Conservation (phyloP, 192 early-diverging fungal genomes). For the Backusella macrospora region DNA sequence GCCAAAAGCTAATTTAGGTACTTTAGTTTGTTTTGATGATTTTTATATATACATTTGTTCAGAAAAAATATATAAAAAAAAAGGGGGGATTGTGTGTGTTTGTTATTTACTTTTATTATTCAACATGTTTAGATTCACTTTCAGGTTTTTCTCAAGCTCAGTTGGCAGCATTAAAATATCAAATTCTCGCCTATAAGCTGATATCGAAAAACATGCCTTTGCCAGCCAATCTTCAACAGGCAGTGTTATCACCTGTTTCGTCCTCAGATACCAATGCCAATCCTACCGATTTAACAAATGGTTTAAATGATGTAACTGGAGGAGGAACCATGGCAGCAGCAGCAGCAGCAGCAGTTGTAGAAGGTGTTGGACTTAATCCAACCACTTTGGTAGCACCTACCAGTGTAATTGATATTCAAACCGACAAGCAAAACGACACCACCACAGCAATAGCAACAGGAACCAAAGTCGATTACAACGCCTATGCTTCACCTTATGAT, state of each 20-base stretch:
- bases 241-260: slow-evolving; percentile 57
- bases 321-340: slow-evolving; percentile 77
- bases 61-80: background rate
- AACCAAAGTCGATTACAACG: slow-evolving; percentile 48
- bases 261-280: slow-evolving; percentile 10
- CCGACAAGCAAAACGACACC: background rate
- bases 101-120: background rate
- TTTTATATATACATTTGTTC: background rate
- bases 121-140: background rate
- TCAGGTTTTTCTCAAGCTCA: slow-evolving; percentile 61
- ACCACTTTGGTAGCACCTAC: slow-evolving; percentile 30
- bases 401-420: background rate
- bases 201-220: slow-evolving; percentile 80
- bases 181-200: slow-evolving; percentile 86
- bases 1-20: slow-evolving; percentile 1
- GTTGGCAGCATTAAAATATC: slow-evolving; percentile 69
- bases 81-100: background rate
- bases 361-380: background rate
- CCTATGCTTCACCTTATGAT: slow-evolving; percentile 59
- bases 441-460: slow-evolving; percentile 27
- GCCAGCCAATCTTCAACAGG: slow-evolving; percentile 70
- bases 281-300: background rate
- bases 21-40: background rate
- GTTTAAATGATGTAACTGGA: slow-evolving; percentile 50
- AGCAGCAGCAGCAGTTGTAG: slow-evolving; percentile 47